Base-by-base conservation (phyloP, 176 grass and related monocot species). In the Pontederia paniculata region DNA sequence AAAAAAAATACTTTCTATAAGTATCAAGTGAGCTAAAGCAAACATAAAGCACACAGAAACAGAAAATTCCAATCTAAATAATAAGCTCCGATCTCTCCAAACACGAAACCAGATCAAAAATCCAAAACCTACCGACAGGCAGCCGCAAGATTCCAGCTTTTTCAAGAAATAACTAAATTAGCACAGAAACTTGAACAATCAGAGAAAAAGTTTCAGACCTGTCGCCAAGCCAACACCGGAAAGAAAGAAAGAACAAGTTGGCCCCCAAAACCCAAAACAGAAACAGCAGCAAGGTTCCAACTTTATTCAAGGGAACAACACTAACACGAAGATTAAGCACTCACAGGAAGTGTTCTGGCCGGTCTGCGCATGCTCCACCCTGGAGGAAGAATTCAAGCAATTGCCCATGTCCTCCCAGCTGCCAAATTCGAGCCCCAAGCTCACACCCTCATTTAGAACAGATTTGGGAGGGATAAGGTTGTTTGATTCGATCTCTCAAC, bases 391-490 rank as follows among this genome's bases (percentile, higher is more conserved):
- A 21, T 47, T 48, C 54, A 58, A 1, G 44, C 67, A 70, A 55
- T 70, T 70, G 9, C 67, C 67, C 67, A 70, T 70, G 4, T 17
- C 54, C 44, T 23, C 54, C 21, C 48, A 37, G 28, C 54, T 23
- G 5, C 16, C 1, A 13, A 23, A 13, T 12, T 21, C 11, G 22
- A 17, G 14, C 21, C 9, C 8, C 44, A 10, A 10, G 37, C 20
- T 46, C 59, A 22, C 42, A 11, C 10, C 5, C 42, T 42, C 60
- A 63, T 48, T 37, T 37, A 37, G 28, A 6, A 37, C 28, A 37
- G 28, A 37, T 37, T 37, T 37, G 28, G 28, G 7, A 6, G 28
- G 28, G 28, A 37, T 37, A 37, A 37, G 28, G 28, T 37, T 2
- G 28, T 6, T 37, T 37, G 28, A 37, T 37, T 37, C 28, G 28